These are phyloP conservation scores for Aspergillus brunneoviolaceus DNA, from an alignment of 2,329 filamentous ascomycete species.

Conservation along the genomic window DNA sequence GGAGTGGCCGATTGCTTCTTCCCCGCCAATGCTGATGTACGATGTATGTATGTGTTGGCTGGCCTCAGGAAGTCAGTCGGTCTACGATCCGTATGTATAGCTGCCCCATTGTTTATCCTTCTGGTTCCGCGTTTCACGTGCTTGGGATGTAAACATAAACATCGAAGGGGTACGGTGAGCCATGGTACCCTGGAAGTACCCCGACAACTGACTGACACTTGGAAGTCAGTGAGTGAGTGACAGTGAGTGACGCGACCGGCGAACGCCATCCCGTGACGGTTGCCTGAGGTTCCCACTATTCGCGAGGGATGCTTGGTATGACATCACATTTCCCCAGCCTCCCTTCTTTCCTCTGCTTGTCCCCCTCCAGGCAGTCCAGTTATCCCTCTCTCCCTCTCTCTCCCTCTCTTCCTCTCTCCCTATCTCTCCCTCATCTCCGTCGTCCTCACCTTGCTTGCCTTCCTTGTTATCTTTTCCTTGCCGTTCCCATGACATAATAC, in stretches of 20 bases:
- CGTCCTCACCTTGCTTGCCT: constrained; percentile 11
- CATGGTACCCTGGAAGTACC: constrained; percentile 3
- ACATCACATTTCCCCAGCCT: constrained; percentile 16
- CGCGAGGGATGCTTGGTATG: constrained; percentile 5
- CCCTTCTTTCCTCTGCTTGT: background rate
- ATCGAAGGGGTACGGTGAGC: constrained; percentile 1
- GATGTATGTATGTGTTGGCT: constrained; percentile 12
- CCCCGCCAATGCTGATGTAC: constrained; percentile 1
- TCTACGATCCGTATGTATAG: background rate
- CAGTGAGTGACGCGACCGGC: constrained; percentile 19
- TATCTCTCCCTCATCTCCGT: background rate
- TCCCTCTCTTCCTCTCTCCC: too few species aligned
- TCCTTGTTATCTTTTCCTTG: constrained; percentile 7
- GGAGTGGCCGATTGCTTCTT: background rate
- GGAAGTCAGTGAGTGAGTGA: too few species aligned
- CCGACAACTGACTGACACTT: background rate
- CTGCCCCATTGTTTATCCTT: constrained; percentile 4
- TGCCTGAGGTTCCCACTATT: background rate
- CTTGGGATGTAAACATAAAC: constrained; percentile 14
- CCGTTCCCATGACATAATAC: background rate
- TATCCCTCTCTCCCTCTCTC: too few species aligned
- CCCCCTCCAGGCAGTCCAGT: too few species aligned
- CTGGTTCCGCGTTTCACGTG: background rate
- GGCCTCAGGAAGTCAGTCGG: background rate
- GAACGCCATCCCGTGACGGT: constrained; percentile 28